Evolutionary conservation across 1,284 basidiomycete genomes (phyloP).

Genomic region (Leccinum pachyderme): DNA sequence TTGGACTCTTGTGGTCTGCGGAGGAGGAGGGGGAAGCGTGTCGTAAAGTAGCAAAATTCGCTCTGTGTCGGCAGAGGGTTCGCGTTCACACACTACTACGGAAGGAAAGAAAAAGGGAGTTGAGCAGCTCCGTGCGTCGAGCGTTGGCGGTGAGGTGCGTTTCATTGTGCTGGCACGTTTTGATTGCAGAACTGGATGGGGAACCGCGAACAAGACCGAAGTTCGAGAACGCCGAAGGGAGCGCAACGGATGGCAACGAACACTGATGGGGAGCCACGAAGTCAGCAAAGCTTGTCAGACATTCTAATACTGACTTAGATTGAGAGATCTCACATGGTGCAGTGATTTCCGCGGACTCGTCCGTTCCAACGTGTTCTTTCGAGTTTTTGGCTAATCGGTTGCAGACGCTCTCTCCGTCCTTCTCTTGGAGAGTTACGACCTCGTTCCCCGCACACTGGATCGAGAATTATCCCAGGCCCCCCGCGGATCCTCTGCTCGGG

Average conservation of each 20-base stretch:
- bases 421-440: slow-evolving; percentile 6
- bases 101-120: slow-evolving; percentile 13
- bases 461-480: slow-evolving; percentile 28
- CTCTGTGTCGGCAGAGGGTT: background rate
- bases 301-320: too few species aligned
- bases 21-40: slow-evolving; percentile 1
- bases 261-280: slow-evolving; percentile 17
- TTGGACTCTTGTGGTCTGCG: background rate
- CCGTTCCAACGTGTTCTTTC: slow-evolving; percentile 23
- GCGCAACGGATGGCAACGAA: slow-evolving; percentile 19
- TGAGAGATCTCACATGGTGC: slow-evolving; percentile 23
- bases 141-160: slow-evolving; percentile 2
- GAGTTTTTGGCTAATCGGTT: slow-evolving; percentile 26
- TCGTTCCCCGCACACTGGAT: slow-evolving; percentile 31
- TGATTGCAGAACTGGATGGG: slow-evolving; percentile 15
- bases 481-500: slow-evolving; percentile 31
- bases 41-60: slow-evolving; percentile 2
- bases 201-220: slow-evolving; percentile 11
- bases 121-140: slow-evolving; percentile 2
- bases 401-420: slow-evolving; percentile 15
- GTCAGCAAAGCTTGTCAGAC: background rate
- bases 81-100: slow-evolving; percentile 13
- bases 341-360: slow-evolving; percentile 33
- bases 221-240: slow-evolving; percentile 19
- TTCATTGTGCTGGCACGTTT: slow-evolving; percentile 17